A percentile compares a stretch with the other conserved stretches of the same genome.
Evolutionary conservation across 176 grass and related monocot genomes (phyloP).

Genomic region (Secale cereale): DNA sequence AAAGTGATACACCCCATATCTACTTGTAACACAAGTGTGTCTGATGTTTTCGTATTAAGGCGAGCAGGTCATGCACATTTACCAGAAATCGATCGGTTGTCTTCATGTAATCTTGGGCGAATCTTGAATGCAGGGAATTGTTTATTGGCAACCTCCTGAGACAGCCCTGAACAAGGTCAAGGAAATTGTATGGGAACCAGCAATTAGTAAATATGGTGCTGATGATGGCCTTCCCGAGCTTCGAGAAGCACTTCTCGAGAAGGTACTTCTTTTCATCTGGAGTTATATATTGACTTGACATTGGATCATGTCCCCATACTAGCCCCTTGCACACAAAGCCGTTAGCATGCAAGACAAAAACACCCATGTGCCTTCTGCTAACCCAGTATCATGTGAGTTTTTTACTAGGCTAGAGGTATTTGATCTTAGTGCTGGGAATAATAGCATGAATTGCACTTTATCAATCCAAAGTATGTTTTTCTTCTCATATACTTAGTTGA

Average conservation of each 20-base stretch:
- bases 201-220: slow-evolving; percentile 72
- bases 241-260: slow-evolving; percentile 74
- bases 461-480: neutral
- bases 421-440: neutral
- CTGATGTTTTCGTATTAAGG: neutral
- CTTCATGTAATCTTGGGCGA: neutral
- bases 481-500: neutral
- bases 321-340: neutral
- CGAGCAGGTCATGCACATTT: neutral
- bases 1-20: neutral
- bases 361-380: neutral
- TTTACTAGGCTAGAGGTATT: neutral
- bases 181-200: slow-evolving; percentile 70
- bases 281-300: neutral
- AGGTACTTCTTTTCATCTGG: slow-evolving; percentile 55
- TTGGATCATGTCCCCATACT: neutral
- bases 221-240: slow-evolving; percentile 92
- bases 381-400: neutral
- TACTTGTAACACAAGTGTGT: neutral
- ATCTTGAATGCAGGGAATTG: slow-evolving; percentile 64
- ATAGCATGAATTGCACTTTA: neutral
- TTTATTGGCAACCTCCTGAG: slow-evolving; percentile 96
- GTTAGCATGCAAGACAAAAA: neutral
- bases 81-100: slow-evolving; percentile 8
- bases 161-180: slow-evolving; percentile 67